Evolutionary conservation across 2,329 filamentous ascomycete species (phyloP).

Genomic region (Aspergillus carbonarius): DNA sequence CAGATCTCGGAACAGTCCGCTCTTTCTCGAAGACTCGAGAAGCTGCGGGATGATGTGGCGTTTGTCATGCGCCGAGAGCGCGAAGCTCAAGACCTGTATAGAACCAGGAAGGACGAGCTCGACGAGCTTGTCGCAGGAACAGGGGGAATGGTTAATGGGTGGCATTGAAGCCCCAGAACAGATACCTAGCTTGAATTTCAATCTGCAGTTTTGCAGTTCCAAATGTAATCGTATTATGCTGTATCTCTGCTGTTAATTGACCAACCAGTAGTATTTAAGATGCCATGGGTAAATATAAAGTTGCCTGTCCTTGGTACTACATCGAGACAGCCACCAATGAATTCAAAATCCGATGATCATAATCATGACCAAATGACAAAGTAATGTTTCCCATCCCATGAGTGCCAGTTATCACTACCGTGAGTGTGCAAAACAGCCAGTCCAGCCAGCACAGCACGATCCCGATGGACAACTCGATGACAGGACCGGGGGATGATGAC

Average conservation of each 20-base stretch:
- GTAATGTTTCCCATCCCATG: too few species aligned
- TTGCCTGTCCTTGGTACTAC: too few species aligned
- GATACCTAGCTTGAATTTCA: conserved; percentile 4
- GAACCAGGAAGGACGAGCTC: conserved; percentile 74
- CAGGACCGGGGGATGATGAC: neutral
- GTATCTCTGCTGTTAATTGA: neutral
- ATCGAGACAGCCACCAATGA: too few species aligned
- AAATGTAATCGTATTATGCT: conserved; percentile 13
- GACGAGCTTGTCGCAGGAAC: conserved; percentile 52
- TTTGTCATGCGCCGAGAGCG: conserved; percentile 79
- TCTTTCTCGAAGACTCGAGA: conserved; percentile 68
- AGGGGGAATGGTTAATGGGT: conserved; percentile 37
- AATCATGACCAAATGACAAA: too few species aligned
- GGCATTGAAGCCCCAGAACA: conserved; percentile 28
- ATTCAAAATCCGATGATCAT: too few species aligned
- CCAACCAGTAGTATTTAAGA: neutral
- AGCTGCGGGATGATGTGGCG: conserved; percentile 76
- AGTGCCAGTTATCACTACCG: too few species aligned
- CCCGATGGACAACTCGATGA: neutral
- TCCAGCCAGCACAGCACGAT: neutral
- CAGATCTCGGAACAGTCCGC: conserved; percentile 78
- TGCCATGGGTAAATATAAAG: neutral
- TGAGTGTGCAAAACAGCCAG: too few species aligned
- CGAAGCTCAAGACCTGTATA: conserved; percentile 86
- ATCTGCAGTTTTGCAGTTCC: conserved; percentile 2